Evolutionary conservation across 768 basidiomycete species (phyloP).

Genomic region (Tricholoma sp.): DNA sequence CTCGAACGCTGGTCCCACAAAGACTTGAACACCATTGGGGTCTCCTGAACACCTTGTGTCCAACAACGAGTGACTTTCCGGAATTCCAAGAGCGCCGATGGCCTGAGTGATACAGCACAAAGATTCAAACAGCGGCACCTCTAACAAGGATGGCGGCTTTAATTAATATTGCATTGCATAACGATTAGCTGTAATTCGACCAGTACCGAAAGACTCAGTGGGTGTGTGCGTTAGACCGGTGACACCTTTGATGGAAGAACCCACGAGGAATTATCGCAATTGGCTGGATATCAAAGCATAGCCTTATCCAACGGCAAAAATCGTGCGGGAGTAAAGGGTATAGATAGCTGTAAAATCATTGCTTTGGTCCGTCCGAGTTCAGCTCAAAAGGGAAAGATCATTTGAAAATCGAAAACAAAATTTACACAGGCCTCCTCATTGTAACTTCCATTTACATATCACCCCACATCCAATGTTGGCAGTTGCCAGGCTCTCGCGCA

Average conservation of each 20-base stretch:
- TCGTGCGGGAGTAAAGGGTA: constrained; percentile 20
- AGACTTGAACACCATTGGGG: too few relatives aligned
- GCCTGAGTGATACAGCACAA: not conserved
- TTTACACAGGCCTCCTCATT: constrained; percentile 2
- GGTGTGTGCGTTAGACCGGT: not conserved
- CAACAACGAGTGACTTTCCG: too few relatives aligned
- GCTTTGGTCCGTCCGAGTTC: constrained; percentile 2
- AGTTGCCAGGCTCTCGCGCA: constrained; percentile 30
- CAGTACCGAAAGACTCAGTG: too few relatives aligned
- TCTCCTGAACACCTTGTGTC: too few relatives aligned
- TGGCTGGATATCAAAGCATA: constrained; percentile 1
- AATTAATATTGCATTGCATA: too few relatives aligned
- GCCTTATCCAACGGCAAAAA: constrained; percentile 25
- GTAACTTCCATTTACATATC: constrained; percentile 9
- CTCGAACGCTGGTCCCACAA: not conserved
- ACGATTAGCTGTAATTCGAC: too few relatives aligned
- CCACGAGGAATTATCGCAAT: constrained; percentile 4
- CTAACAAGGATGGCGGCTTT: too few relatives aligned
- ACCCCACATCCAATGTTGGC: constrained; percentile 37
- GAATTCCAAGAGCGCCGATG: not conserved
- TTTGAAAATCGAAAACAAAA: constrained; percentile 16
- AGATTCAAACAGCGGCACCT: too few relatives aligned
- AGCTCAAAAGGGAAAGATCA: constrained; percentile 2
- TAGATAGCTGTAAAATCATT: constrained; percentile 6
- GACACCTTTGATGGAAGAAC: not conserved